Conservation (phyloP, 345 rosid species). For the Abelmoschus esculentus region DNA sequence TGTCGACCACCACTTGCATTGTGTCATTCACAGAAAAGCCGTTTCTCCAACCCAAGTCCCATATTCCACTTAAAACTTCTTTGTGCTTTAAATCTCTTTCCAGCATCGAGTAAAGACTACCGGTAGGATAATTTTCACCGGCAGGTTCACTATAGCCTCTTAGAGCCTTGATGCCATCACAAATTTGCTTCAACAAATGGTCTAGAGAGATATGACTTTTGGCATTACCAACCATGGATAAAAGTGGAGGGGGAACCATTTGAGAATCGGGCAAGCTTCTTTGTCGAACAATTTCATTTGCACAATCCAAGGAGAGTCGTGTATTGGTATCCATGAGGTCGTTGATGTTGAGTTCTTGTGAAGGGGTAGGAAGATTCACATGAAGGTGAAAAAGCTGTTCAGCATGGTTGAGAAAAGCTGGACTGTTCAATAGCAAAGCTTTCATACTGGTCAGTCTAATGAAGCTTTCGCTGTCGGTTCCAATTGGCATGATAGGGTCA, state of each 20-base stretch:
- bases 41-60: constrained; percentile 80
- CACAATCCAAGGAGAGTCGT: constrained; percentile 52
- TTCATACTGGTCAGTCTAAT: constrained; percentile 21
- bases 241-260: constrained; percentile 19
- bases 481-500: background rate
- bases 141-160: constrained; percentile 31
- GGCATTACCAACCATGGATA: constrained; percentile 8
- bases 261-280: constrained; percentile 38
- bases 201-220: constrained; percentile 35
- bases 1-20: constrained; percentile 41
- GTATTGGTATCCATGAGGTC: constrained; percentile 15
- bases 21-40: constrained; percentile 46
- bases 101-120: constrained; percentile 34
- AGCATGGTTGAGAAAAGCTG: constrained; percentile 39
- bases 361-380: constrained; percentile 12
- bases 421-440: constrained; percentile 38
- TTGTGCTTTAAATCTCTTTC: constrained; percentile 48
- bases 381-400: constrained; percentile 42
- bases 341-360: constrained; percentile 7
- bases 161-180: constrained; percentile 38
- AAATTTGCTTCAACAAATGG: constrained; percentile 49
- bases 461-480: constrained; percentile 11
- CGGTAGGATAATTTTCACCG: constrained; percentile 21
- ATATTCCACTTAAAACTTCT: constrained; percentile 45
- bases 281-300: constrained; percentile 49